Conservation (phyloP, 2,329 filamentous ascomycete genomes). For the Dothistroma pini region DNA sequence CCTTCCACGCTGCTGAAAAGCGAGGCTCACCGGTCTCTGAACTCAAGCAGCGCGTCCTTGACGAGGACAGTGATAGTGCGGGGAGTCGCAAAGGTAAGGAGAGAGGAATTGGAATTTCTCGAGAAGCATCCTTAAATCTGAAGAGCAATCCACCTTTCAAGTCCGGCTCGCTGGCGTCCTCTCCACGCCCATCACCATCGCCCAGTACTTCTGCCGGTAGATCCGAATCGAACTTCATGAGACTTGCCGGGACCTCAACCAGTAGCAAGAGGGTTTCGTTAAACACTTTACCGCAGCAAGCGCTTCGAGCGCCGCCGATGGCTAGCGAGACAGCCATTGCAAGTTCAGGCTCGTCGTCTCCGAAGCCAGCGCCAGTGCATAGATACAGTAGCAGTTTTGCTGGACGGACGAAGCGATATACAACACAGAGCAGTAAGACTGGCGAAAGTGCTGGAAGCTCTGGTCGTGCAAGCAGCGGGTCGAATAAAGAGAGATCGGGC, state of each 20-base stretch:
- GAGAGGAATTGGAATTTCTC: slow-evolving; percentile 6
- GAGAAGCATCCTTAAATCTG: slow-evolving; percentile 57
- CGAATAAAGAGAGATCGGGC: slow-evolving; percentile 46
- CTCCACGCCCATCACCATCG: slow-evolving; percentile 43
- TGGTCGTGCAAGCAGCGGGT: slow-evolving; percentile 70
- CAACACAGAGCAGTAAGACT: slow-evolving; percentile 65
- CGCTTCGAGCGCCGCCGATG: slow-evolving; percentile 63
- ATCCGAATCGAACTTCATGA: slow-evolving; percentile 16
- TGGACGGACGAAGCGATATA: slow-evolving; percentile 72
- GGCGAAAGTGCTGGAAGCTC: slow-evolving; percentile 77
- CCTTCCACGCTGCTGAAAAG: slow-evolving; percentile 31
- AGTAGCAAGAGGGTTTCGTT: slow-evolving; percentile 62
- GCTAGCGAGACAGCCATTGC: slow-evolving; percentile 60
- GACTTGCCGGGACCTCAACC: slow-evolving; percentile 17
- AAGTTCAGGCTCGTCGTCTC: slow-evolving; percentile 68
- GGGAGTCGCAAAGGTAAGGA: slow-evolving; percentile 8
- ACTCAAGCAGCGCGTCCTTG: slow-evolving; percentile 26
- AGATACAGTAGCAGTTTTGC: slow-evolving; percentile 94
- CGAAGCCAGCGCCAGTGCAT: slow-evolving; percentile 71
- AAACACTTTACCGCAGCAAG: slow-evolving; percentile 71
- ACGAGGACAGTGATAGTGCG: slow-evolving; percentile 21
- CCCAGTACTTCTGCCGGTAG: slow-evolving; percentile 44
- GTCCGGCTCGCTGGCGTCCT: slow-evolving; percentile 73
- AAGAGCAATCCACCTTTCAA: slow-evolving; percentile 95
- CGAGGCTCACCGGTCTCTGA: slow-evolving; percentile 31